These are phyloP conservation scores for Psilocybe cyanescens DNA, from an alignment of 768 basidiomycete genomes.

Conservation along the genomic window DNA sequence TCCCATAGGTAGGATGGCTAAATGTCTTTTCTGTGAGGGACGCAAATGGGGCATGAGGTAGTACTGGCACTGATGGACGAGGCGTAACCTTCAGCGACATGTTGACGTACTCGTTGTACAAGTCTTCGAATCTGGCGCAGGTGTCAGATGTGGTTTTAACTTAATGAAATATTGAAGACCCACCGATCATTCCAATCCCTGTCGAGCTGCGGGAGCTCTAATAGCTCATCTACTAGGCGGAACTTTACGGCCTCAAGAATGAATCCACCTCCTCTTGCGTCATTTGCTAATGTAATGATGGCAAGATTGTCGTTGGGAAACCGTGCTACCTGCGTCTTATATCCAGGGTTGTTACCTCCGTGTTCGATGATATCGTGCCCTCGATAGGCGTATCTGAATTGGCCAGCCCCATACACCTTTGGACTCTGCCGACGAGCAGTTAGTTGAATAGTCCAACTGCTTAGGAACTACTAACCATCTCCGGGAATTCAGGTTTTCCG, in stretches of 20 bases:
- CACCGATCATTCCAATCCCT: conserved; percentile 45
- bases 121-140: conserved; percentile 29
- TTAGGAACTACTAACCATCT: conserved; percentile 29
- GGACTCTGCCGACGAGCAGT: conserved; percentile 32
- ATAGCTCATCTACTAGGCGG: conserved; percentile 38
- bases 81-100: conserved; percentile 26
- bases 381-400: conserved; percentile 41
- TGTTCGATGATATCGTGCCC: conserved; percentile 48
- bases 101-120: conserved; percentile 21
- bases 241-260: conserved; percentile 42
- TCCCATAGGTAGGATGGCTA: conserved; percentile 39
- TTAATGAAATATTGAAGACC: background rate
- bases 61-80: conserved; percentile 26
- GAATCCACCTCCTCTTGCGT: conserved; percentile 33
- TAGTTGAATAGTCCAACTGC: background rate
- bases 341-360: conserved; percentile 45
- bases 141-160: background rate
- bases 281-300: conserved; percentile 43
- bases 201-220: conserved; percentile 27
- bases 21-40: conserved; percentile 32
- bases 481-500: conserved; percentile 39
- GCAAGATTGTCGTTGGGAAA: conserved; percentile 43
- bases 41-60: conserved; percentile 24
- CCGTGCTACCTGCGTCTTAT: conserved; percentile 30
- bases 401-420: conserved; percentile 42